phyloP scores from a whole-genome alignment of 1,284 basidiomycete species.

The Rhizopogon parksii region DNA sequence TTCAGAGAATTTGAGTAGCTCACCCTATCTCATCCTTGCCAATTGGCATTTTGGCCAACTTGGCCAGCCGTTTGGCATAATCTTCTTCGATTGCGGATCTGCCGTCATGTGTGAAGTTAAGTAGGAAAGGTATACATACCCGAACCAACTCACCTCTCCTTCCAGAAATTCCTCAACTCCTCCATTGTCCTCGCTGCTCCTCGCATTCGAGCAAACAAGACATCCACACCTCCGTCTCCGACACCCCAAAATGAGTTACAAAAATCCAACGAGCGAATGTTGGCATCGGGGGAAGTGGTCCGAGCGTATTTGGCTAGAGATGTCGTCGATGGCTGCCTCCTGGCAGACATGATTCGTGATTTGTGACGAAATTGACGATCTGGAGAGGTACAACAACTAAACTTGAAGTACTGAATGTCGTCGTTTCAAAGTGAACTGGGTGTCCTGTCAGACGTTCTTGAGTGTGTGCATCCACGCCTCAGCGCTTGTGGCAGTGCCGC shows the following conservation, averaged over 20 bases:
- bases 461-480: background rate
- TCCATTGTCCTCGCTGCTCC: slow-evolving; percentile 84
- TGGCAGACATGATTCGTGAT: slow-evolving; percentile 42
- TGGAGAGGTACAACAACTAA: slow-evolving; percentile 12
- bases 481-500: slow-evolving; percentile 1
- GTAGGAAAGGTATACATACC: background rate
- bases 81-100: slow-evolving; percentile 90
- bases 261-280: slow-evolving; percentile 65
- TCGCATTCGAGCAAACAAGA: slow-evolving; percentile 83
- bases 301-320: slow-evolving; percentile 64
- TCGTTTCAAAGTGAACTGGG: background rate
- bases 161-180: slow-evolving; percentile 82
- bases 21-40: slow-evolving; percentile 91
- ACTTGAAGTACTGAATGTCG: slow-evolving; percentile 13
- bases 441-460: background rate
- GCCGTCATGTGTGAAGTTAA: slow-evolving; percentile 8
- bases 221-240: slow-evolving; percentile 84
- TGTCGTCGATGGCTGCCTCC: slow-evolving; percentile 68
- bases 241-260: slow-evolving; percentile 97
- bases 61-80: slow-evolving; percentile 82
- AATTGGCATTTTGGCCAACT: slow-evolving; percentile 71
- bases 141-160: slow-evolving; percentile 64
- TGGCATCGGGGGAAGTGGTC: slow-evolving; percentile 39
- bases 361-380: slow-evolving; percentile 12
- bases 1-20: slow-evolving; percentile 19